Base-by-base conservation (phyloP, 345 rosid species). In the Dovyalis caffra region DNA sequence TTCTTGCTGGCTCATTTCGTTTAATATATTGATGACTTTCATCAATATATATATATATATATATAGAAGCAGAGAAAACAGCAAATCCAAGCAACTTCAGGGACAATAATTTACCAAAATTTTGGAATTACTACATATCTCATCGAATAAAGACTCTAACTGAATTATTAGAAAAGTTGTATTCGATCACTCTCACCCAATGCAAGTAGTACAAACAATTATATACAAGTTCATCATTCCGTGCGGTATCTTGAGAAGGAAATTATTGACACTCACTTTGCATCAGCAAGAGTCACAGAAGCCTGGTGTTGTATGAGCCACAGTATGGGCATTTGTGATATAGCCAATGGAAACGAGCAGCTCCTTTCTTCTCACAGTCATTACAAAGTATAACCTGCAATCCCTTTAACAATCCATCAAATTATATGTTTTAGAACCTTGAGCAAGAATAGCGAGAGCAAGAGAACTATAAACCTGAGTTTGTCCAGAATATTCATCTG, bases 241-340 rank as follows among this genome's bases (percentile, higher is more conserved):
- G 23, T 10, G 33, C 4, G 9, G 49, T 26, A 64, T 40, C 18
- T 35, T 33, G 62, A 49, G 26, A 66, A 47, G 78, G 69, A 71
- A 64, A 68, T 63, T 60, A 63, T 63, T 34, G 37, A 75, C 21
- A 61, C 73, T 75, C 68, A 34, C 77, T 8, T 20, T 16, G 33
- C 8, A 49, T 20, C 35, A 61, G 49, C 21, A 70, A 21, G 26
- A 71, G 20, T 82, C 81, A 88, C 31, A 87, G 66, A 68, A 87
- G 81, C 77, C 93, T 85, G 16, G 93, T 91, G 84, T 91, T 91
- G 85, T 87, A 89, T 10, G 90, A 91, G 70, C 88, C 86, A 72
- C 90, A 88, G 51, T 23, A 67, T 20, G 86, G 74, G 76, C 96
- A 91, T 70, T 91, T 89, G 87, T 83, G 91, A 77, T 89, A 80